Evolutionary conservation across 2,329 filamentous ascomycete species (phyloP), one percentile per base, ranked within the genome.

Genomic region (Ceratocystis smalleyi): DNA sequence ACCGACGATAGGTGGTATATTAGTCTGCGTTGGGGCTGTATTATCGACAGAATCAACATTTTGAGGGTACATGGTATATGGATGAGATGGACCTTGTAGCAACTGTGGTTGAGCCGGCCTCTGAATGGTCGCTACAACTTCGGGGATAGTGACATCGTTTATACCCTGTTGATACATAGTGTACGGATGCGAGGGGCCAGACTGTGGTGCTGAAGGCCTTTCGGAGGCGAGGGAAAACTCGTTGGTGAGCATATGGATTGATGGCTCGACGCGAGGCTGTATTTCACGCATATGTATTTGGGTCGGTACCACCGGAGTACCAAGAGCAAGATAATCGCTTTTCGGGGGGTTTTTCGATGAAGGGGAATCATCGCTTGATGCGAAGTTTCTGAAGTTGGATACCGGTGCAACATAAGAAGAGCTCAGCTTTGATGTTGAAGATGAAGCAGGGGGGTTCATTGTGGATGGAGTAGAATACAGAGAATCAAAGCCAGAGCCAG

Each of bases 1-100:
- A 68, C 95, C 96, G 3, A 89, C 90, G 15, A 94, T 80, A 0
- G 83, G 86, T 67, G 85, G 87, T 78, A 80, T 68, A 69, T 71
- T 71, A 47, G 69, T 67, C 4, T 69, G 67, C 17, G 67, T 17
- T 74, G 70, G 1, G 69, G 67, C 5, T 27, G 80, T 81, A 55
- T 81, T 76, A 12, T 88, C 91, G 87, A 85, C 15, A 84, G 82
- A 22, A 89, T 89, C n/a, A 83, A 81, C 45, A 87, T 77, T 82
- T 71, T 95, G 90, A 5, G 86, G 83, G 73, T 95, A 95, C 83
- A 92, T 86, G 69, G 83, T 83, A 72, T 95, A 95, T 0, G 89
- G 88, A 73, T 94, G 88, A 63, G 88, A 94, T 19, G 90, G 89
- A 2, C 85, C 86, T 2, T 65, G 64, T 12, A 61, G 30, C 15